Evolutionary conservation across 495 filamentous ascomycete species (phyloP), one percentile per base, ranked within the genome.

Genomic region (Hyaloscypha variabilis): DNA sequence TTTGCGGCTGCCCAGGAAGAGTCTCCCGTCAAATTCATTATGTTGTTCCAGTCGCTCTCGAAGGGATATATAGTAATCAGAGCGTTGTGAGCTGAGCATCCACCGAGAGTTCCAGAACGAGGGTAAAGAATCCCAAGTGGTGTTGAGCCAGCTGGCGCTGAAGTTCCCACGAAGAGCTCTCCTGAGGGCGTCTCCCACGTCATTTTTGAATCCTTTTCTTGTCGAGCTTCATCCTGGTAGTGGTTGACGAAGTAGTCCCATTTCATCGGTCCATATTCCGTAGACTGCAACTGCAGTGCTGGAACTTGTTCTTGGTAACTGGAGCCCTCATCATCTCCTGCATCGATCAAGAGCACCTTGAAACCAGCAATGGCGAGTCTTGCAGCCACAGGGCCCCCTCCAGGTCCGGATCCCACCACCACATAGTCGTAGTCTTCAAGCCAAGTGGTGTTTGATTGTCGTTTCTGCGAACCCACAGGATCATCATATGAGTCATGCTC

Each of bases 361-460:
- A 84, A 83, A 14, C 86, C 87, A 26, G 84, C 85, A 28, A 83
- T 74, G 3, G 87, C 88, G 14, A 90, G 83, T n/a, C 85, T 82
- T 14, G 82, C 81, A 0, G 88, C 87, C 3, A 91, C 71, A 8
- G 86, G 86, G 5, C 86, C 86, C 10, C 88, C 88, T 23, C 88
- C 88, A 8, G 88, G 83, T 26, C 88, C 88, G 30, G 81, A 84
- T 36, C 88, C 88, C 0, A 90, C 83, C 25, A 91, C 78, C 60
- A 91, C 81, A 73, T 90, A 90, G 64, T 90, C 88, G 70, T 88
- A 89, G 24, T 29, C 21, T 56, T 56, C 53, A 29, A 51, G 49
- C 49, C 49, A 51, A 21, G 49, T 51, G 1, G 49, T 8, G 1
- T n/a, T 51, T 25, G 49, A 51, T 6, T 51, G 31, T 34, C 31